Conservation (phyloP, 345 rosid species). For the Salix koriyanagi region DNA sequence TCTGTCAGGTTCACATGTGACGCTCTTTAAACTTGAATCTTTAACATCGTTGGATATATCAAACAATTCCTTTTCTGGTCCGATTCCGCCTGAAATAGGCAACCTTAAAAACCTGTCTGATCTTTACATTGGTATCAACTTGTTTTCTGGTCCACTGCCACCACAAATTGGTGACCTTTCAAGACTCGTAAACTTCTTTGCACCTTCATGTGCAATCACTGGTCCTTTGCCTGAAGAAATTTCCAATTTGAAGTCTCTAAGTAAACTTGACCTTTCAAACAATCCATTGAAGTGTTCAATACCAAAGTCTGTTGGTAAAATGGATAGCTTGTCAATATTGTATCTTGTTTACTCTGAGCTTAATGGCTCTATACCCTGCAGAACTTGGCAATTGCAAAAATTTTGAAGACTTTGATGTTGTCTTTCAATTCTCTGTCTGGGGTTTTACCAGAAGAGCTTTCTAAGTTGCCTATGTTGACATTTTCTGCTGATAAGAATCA, state of each 20-base stretch:
- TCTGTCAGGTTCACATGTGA: conserved; percentile 55
- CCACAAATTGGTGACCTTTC: conserved; percentile 62
- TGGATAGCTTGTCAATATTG: conserved; percentile 45
- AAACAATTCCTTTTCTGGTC: conserved; percentile 64
- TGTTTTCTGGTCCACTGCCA: conserved; percentile 64
- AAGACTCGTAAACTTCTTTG: conserved; percentile 43
- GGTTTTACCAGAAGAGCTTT: conserved; percentile 56
- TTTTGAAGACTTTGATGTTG: conserved; percentile 53
- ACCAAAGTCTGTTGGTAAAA: conserved; percentile 53
- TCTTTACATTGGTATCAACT: conserved; percentile 69
- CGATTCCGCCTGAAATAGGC: conserved; percentile 57
- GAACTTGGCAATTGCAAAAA: conserved; percentile 66
- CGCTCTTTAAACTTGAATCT: conserved; percentile 41
- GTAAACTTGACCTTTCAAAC: conserved; percentile 68
- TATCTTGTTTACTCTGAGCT: conserved; percentile 57
- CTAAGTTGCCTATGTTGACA: conserved; percentile 49
- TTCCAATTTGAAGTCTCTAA: conserved; percentile 38
- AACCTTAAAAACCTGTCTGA: conserved; percentile 49
- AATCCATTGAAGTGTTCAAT: conserved; percentile 70
- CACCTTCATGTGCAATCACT: conserved; percentile 51
- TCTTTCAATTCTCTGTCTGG: conserved; percentile 76
- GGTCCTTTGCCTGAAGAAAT: conserved; percentile 76
- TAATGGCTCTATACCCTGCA: conserved; percentile 65
- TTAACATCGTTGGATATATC: conserved; percentile 62
- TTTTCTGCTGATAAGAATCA: conserved; percentile 73